Evolutionary conservation across 2,329 filamentous ascomycete genomes (phyloP).

Genomic region (Dothiorella sarmentorum): DNA sequence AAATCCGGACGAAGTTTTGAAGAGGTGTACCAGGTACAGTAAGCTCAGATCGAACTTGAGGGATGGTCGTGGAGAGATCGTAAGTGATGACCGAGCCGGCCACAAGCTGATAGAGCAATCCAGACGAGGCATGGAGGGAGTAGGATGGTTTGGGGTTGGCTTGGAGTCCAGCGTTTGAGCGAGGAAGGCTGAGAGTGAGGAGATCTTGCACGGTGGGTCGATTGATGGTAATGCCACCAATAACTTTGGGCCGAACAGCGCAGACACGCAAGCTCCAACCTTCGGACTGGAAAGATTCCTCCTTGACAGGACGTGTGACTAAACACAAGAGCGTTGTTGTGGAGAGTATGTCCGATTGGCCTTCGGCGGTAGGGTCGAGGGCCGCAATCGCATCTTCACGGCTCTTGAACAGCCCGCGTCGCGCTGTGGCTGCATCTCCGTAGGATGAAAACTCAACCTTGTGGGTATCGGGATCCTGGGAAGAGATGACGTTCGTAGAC

Average conservation of each 20-base stretch:
- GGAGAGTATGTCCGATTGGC: conserved; percentile 31
- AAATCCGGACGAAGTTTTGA: conserved; percentile 63
- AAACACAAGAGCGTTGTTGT: conserved; percentile 35
- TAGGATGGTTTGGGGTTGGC: conserved; percentile 35
- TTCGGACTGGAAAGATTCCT: conserved; percentile 1
- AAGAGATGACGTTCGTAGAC: conserved; percentile 24
- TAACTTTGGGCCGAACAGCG: conserved; percentile 31
- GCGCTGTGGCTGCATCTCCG: conserved; percentile 39
- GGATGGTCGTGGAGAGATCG: conserved; percentile 61
- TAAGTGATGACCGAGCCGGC: conserved; percentile 57
- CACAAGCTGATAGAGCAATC: conserved; percentile 59
- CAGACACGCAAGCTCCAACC: conserved; percentile 27
- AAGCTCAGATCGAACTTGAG: conserved; percentile 54
- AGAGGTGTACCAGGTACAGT: conserved; percentile 51
- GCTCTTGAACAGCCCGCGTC: conserved; percentile 43
- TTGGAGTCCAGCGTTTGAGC: conserved; percentile 17
- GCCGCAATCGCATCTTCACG: conserved; percentile 44
- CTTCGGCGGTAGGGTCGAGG: conserved; percentile 31
- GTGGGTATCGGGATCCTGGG: conserved; percentile 23
- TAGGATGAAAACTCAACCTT: conserved; percentile 34
- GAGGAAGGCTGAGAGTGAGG: conserved; percentile 30
- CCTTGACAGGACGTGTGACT: conserved; percentile 25
- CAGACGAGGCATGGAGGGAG: conserved; percentile 61
- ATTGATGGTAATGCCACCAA: conserved; percentile 29
- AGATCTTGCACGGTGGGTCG: conserved; percentile 33